Evolutionary conservation across 2,329 filamentous ascomycete genomes (phyloP), one percentile per base, ranked within the genome.

Genomic region (Stagonosporopsis rhizophila): DNA sequence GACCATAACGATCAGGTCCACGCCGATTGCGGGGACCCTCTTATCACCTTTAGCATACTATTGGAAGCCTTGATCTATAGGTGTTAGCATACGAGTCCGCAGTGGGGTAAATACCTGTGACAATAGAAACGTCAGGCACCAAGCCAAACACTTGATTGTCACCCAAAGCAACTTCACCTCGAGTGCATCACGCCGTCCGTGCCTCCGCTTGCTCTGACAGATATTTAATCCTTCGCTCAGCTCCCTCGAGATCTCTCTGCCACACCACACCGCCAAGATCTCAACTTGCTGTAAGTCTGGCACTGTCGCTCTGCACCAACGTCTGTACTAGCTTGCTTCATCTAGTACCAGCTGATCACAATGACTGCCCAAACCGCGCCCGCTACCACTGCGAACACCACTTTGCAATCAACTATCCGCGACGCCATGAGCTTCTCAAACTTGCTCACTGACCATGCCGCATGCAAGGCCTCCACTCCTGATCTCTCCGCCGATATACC

Each of bases 391-490:
- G 22, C 17, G 40, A 51, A 15, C 44, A 28, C 51, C 42, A 44
- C 42, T 44, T 46, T 25, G 30, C 46, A 54, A 45, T 47, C 58
- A 6, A 44, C 27, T 14, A 68, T 69, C 11, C 61, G 61, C 34
- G 54, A 44, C 32, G 58, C 57, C 15, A 74, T 72, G 69, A 67
- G 64, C 40, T 15, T 74, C n/a, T 45, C 61, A 8, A 65, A 67
- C 30, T 35, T 72, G 15, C 57, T 72, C 35, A 52, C 45, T 12
- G 23, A 58, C 0, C 11, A 32, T 19, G n/a, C 37, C 14, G 14
- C n/a, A 32, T 25, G 15, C 6, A n/a, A 19, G 27, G n/a, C 27
- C 12, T 14, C 41, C 22, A 25, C 41, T 38, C 34, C 51, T 28
- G 48, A 54, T 9, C 37, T 22, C n/a, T 40, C 45, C 23, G 17